Percentiles rank a stretch among this genome's conserved stretches.
phyloP scores from a whole-genome alignment of 2,329 filamentous ascomycete genomes.

The Aspergillus phoenicis region DNA sequence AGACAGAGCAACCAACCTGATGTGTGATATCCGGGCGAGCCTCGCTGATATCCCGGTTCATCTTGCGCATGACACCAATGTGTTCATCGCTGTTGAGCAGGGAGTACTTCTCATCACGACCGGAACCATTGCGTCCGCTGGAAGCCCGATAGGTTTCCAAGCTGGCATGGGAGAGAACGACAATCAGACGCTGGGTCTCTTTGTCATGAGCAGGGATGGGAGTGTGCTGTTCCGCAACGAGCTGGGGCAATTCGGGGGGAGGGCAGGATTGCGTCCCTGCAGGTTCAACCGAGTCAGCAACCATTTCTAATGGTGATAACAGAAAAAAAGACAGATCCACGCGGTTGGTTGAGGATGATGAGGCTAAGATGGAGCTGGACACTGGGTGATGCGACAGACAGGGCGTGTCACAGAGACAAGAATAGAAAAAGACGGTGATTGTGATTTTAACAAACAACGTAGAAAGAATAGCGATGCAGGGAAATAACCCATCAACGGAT shows the following conservation, averaged over 20 bases:
- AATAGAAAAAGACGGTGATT: neutral
- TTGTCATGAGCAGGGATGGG: slow-evolving; percentile 86
- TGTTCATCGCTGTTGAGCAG: slow-evolving; percentile 98
- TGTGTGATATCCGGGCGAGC: slow-evolving; percentile 97
- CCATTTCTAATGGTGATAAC: slow-evolving; percentile 10
- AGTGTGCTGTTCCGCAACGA: slow-evolving; percentile 88
- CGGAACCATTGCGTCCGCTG: slow-evolving; percentile 64
- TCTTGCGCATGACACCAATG: slow-evolving; percentile 98
- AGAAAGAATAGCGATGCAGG: neutral
- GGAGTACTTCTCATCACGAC: slow-evolving; percentile 90
- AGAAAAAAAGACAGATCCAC: neutral
- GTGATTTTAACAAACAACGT: too few relatives aligned
- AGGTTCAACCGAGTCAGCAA: slow-evolving; percentile 30
- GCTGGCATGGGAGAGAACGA: slow-evolving; percentile 94
- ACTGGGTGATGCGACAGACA: neutral
- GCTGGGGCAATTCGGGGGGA: slow-evolving; percentile 83
- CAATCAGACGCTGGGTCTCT: slow-evolving; percentile 86
- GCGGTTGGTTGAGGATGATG: slow-evolving; percentile 3
- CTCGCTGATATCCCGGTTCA: slow-evolving; percentile 98
- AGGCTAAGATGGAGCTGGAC: neutral
- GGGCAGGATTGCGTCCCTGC: slow-evolving; percentile 92
- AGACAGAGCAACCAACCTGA: slow-evolving; percentile 68
- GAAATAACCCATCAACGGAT: neutral
- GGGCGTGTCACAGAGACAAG: neutral
- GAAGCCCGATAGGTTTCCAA: slow-evolving; percentile 96